Conservation (phyloP, 495 filamentous ascomycete species). For the Xeromyces bisporus region DNA sequence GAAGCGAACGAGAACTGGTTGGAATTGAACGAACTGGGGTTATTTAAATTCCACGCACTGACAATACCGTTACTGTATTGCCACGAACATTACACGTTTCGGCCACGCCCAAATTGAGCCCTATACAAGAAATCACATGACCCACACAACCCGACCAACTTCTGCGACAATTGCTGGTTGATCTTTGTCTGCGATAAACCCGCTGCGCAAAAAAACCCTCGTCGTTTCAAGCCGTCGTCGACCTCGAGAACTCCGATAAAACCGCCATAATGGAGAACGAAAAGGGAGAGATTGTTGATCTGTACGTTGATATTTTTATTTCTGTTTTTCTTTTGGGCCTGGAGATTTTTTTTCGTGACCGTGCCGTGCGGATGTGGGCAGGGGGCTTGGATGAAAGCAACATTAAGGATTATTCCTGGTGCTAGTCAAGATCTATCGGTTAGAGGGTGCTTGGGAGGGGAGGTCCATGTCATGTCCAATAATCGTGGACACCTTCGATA, state of each 20-base stretch:
- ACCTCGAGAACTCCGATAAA: conserved; percentile 24
- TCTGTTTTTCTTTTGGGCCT: neutral
- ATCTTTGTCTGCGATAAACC: conserved; percentile 1
- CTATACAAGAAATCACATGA: conserved; percentile 35
- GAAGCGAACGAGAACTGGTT: no score
- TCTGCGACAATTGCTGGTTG: conserved; percentile 6
- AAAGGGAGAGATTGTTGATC: conserved; percentile 96
- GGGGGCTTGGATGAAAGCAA: no score
- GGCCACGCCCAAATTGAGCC: conserved; percentile 15
- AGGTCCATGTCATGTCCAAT: no score
- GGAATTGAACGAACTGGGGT: no score
- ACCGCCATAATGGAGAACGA: conserved; percentile 80
- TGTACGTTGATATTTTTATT: conserved; percentile 42
- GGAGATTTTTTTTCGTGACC: no score
- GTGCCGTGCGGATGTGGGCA: no score
- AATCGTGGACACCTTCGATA: no score
- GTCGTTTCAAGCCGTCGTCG: conserved; percentile 21
- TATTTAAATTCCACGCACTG: neutral
- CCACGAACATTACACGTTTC: conserved; percentile 3
- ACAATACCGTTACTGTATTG: neutral
- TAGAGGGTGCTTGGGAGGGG: no score
- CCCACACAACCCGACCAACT: conserved; percentile 23
- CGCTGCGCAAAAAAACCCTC: conserved; percentile 8
- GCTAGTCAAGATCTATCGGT: no score
- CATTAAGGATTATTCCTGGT: no score